Percentiles rank a stretch among this genome's conserved stretches.
Conservation (phyloP, 768 basidiomycete species). For the Pluteus cervinus region DNA sequence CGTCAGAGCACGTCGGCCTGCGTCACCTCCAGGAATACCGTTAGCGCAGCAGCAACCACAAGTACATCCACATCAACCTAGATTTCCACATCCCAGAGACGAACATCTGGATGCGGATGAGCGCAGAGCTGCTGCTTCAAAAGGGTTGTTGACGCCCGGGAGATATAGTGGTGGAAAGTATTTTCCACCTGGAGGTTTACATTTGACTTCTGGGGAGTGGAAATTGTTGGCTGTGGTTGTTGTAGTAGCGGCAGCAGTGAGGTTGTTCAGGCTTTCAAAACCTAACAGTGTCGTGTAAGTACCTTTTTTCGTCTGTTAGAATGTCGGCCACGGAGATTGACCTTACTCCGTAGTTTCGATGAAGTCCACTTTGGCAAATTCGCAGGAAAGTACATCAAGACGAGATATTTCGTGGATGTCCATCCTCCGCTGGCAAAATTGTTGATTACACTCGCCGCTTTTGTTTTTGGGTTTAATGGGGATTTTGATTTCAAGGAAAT, state of each 20-base stretch:
- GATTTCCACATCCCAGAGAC: constrained; percentile 61
- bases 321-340: constrained; percentile 1
- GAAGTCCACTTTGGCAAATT: constrained; percentile 99
- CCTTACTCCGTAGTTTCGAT: constrained; percentile 65
- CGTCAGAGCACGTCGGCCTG: constrained; percentile 63
- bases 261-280: constrained; percentile 78
- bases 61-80: constrained; percentile 25
- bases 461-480: constrained; percentile 83
- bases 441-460: constrained; percentile 87
- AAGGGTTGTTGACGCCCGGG: constrained; percentile 53
- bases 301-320: constrained; percentile 2
- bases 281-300: constrained; percentile 92
- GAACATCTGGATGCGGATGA: constrained; percentile 73
- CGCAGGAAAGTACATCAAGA: constrained; percentile 89
- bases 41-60: constrained; percentile 31
- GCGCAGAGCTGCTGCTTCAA: constrained; percentile 63
- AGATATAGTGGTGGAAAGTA: constrained; percentile 27
- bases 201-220: constrained; percentile 67
- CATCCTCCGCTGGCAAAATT: constrained; percentile 97
- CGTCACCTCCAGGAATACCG: constrained; percentile 48
- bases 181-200: constrained; percentile 54
- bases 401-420: constrained; percentile 88
- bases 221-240: constrained; percentile 64
- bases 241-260: constrained; percentile 71
- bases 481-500: constrained; percentile 98